A percentile compares a stretch with the other conserved stretches of the same genome.
Evolutionary conservation across 1,284 basidiomycete genomes (phyloP).

Genomic region (Melampsora americana): DNA sequence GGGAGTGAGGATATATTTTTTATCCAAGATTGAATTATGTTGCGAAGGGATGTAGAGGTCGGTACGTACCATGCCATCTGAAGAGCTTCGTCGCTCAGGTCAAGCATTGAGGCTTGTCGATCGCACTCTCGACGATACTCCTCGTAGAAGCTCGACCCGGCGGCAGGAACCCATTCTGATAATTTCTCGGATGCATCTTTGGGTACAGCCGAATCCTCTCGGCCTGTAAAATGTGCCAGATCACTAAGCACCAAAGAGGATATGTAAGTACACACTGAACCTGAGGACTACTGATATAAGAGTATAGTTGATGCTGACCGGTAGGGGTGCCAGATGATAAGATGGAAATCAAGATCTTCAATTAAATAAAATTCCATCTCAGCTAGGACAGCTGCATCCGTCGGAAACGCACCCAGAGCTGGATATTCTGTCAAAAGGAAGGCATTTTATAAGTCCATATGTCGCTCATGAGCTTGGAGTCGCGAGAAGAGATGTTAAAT

Average conservation of each 20-base stretch:
- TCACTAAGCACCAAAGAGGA: slow-evolving; percentile 2
- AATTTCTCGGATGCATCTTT: slow-evolving; percentile 38
- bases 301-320: slow-evolving; percentile 70
- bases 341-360: slow-evolving; percentile 91
- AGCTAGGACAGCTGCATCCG: slow-evolving; percentile 83
- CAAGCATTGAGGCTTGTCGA: slow-evolving; percentile 54
- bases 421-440: slow-evolving; percentile 25
- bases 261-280: not conserved
- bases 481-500: not conserved
- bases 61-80: slow-evolving; percentile 58
- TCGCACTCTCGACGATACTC: slow-evolving; percentile 34
- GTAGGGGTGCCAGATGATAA: slow-evolving; percentile 91
- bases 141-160: slow-evolving; percentile 17
- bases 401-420: slow-evolving; percentile 65
- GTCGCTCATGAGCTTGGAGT: not conserved
- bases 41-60: not conserved
- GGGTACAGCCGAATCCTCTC: slow-evolving; percentile 28
- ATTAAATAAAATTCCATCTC: slow-evolving; percentile 99
- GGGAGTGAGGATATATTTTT: too few species aligned
- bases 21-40: not conserved
- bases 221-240: slow-evolving; percentile 38
- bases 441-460: not conserved
- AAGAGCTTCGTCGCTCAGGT: slow-evolving; percentile 58
- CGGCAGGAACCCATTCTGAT: slow-evolving; percentile 26
- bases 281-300: slow-evolving; percentile 56